A percentile compares a stretch with the other conserved stretches of the same genome.
Conservation (phyloP, 164 flowering plant species). For the Houttuynia cordata region DNA sequence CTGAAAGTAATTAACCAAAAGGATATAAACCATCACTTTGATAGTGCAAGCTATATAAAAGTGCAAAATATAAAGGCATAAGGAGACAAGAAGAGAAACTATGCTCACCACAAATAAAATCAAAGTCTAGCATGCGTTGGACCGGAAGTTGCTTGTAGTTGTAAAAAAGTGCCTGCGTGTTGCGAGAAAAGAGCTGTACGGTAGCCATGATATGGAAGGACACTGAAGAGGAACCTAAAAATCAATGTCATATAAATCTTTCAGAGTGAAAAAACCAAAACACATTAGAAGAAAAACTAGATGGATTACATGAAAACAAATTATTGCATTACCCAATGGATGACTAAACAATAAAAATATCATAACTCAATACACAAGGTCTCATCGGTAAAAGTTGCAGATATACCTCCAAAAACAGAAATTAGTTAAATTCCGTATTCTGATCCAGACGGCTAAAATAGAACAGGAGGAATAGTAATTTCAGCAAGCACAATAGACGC, state of each 20-base stretch:
- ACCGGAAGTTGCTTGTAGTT: slow-evolving; percentile 96
- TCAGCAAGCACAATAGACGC: no score
- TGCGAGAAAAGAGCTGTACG: slow-evolving; percentile 83
- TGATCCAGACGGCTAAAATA: no score
- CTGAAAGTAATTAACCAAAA: slow-evolving; percentile 17
- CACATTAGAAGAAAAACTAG: neutral
- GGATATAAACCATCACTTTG: no score
- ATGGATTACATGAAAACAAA: neutral
- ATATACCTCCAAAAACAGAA: no score
- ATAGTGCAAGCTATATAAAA: no score
- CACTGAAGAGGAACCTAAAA: slow-evolving; percentile 11
- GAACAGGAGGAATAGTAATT: no score
- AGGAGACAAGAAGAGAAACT: neutral
- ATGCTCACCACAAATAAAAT: slow-evolving; percentile 83
- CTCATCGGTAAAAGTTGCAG: neutral
- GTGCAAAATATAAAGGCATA: no score
- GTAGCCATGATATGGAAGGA: slow-evolving; percentile 52
- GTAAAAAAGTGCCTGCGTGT: slow-evolving; percentile 91
- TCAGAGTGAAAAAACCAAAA: neutral
- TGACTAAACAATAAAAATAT: no score
- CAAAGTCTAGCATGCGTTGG: slow-evolving; percentile 99
- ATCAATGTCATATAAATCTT: neutral
- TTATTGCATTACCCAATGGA: neutral
- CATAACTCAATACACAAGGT: neutral
- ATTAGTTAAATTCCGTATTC: no score